phyloP scores from a whole-genome alignment of 495 filamentous ascomycete genomes.

The Chaetomium tenue region DNA sequence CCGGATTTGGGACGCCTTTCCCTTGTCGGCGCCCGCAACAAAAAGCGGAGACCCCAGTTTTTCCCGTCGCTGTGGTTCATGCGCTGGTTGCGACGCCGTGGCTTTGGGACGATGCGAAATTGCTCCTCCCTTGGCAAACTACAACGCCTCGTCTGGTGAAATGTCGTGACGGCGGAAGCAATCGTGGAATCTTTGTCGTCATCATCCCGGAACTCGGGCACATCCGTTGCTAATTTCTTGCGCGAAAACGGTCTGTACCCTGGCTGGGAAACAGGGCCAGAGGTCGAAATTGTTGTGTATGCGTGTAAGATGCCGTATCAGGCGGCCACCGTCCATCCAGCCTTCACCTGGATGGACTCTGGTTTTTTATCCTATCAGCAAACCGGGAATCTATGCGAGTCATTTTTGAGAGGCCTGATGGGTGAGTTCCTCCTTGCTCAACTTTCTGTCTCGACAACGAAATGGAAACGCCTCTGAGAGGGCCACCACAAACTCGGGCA shows the following conservation, averaged over 20 bases:
- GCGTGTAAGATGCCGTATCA: background rate
- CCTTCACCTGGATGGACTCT: too few species aligned
- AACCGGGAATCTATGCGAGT: too few species aligned
- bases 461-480: too few species aligned
- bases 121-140: conserved; percentile 5
- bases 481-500: too few species aligned
- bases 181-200: background rate
- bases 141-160: background rate
- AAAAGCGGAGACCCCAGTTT: conserved; percentile 17
- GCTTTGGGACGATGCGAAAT: conserved; percentile 21
- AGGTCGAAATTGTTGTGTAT: background rate
- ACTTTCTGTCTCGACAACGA: too few species aligned
- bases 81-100: conserved; percentile 20
- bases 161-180: background rate
- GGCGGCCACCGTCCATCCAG: background rate
- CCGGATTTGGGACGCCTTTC: conserved; percentile 13
- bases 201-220: background rate
- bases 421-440: too few species aligned
- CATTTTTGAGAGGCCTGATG: too few species aligned
- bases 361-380: too few species aligned
- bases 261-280: background rate
- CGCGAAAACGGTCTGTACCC: background rate
- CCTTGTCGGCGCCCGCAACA: conserved; percentile 3
- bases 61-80: conserved; percentile 20
- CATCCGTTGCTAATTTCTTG: background rate